phyloP scores from a whole-genome alignment of 2,329 filamentous ascomycete species.

The Paraphoma sp. region DNA sequence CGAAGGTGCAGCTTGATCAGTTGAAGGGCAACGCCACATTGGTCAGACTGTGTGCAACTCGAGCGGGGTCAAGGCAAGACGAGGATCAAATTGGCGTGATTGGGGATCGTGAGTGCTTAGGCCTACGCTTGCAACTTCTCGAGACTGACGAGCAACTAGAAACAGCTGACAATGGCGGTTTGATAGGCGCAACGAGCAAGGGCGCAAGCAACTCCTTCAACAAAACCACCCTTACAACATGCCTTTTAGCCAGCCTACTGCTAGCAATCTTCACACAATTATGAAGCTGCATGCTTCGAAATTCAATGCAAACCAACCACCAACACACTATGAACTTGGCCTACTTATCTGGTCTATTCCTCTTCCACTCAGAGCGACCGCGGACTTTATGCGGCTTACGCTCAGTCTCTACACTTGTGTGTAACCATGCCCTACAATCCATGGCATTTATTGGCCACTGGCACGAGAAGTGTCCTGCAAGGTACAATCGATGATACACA shows the following conservation, averaged over 20 bases:
- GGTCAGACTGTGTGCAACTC: constrained; percentile 19
- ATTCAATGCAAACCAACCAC: neutral
- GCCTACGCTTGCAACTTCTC: neutral
- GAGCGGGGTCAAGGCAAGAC: neutral
- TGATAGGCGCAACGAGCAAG: neutral
- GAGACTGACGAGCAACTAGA: neutral
- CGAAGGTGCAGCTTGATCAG: constrained; percentile 28
- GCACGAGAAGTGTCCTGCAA: neutral
- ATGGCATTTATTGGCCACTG: neutral
- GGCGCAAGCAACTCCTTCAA: neutral
- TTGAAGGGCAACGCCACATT: constrained; percentile 36
- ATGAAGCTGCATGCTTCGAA: neutral
- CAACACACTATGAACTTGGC: neutral
- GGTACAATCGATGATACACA: neutral
- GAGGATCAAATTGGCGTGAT: neutral
- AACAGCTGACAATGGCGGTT: neutral
- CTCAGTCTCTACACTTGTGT: neutral
- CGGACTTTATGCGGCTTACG: neutral
- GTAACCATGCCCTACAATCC: neutral
- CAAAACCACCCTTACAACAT: neutral
- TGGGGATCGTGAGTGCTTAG: neutral
- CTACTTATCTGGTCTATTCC: neutral
- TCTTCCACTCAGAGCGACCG: neutral
- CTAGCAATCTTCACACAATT: neutral
- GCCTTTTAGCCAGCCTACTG: neutral